Evolutionary conservation across 2,329 filamentous ascomycete genomes (phyloP).

Genomic region (Fusarium transvaalense): DNA sequence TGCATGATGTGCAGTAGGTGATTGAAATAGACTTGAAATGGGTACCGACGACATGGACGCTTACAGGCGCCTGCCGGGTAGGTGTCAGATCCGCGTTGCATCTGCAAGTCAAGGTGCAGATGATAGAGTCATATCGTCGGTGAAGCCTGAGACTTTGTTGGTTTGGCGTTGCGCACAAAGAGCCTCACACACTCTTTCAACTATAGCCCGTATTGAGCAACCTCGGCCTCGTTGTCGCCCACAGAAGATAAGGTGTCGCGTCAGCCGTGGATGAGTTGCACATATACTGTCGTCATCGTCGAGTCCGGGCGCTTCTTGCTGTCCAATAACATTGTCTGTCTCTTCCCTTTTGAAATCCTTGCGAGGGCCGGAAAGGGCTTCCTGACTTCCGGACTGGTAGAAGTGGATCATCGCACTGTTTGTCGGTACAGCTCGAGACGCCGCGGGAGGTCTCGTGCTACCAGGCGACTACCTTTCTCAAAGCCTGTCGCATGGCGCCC

Average conservation of each 20-base stretch:
- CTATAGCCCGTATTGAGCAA: slow-evolving; percentile 22
- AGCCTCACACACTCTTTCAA: neutral
- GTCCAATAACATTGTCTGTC: slow-evolving; percentile 38
- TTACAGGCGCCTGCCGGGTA: slow-evolving; percentile 40
- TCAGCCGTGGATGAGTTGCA: slow-evolving; percentile 43
- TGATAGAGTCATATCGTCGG: slow-evolving; percentile 45
- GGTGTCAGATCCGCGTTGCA: slow-evolving; percentile 45
- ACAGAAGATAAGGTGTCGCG: slow-evolving; percentile 35
- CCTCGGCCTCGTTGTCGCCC: slow-evolving; percentile 33
- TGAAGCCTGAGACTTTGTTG: slow-evolving; percentile 44
- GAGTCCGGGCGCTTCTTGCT: slow-evolving; percentile 32
- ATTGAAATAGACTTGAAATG: slow-evolving; percentile 43
- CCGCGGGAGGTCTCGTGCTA: slow-evolving; percentile 41
- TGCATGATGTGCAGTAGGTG: slow-evolving; percentile 50
- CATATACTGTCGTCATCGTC: slow-evolving; percentile 47
- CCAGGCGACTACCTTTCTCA: slow-evolving; percentile 42
- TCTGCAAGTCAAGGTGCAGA: slow-evolving; percentile 29
- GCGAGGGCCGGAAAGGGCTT: slow-evolving; percentile 39
- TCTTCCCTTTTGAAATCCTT: slow-evolving; percentile 33
- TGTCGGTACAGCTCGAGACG: slow-evolving; percentile 40
- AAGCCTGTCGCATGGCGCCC: slow-evolving; percentile 49
- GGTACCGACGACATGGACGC: slow-evolving; percentile 49
- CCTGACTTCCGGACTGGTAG: slow-evolving; percentile 46
- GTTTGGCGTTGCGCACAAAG: neutral
- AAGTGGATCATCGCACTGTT: slow-evolving; percentile 40